phyloP scores from a whole-genome alignment of 148 eudicot genomes.

The Drosera capensis region DNA sequence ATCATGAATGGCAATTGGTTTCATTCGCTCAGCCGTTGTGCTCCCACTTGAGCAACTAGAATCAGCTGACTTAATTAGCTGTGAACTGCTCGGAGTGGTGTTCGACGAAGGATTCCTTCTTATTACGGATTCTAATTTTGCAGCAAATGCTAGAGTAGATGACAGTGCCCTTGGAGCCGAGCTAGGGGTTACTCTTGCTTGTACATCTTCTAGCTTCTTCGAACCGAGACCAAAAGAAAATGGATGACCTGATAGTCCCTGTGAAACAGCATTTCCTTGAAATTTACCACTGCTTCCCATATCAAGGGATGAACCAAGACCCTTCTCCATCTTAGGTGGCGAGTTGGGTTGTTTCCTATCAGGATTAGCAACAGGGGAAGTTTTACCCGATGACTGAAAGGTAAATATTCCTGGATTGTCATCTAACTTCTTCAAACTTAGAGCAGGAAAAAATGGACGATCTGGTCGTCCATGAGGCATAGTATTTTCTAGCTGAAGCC shows the following conservation, averaged over 20 bases:
- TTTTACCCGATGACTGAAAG: no score
- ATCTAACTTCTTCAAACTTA: no score
- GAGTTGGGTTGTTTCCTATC: no score
- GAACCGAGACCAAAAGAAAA: slow-evolving; percentile 7
- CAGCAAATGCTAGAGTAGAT: slow-evolving; percentile 60
- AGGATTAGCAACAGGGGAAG: no score
- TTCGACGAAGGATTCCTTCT: slow-evolving; percentile 14
- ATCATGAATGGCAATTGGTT: slow-evolving; percentile 19
- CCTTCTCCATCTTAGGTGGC: slow-evolving; percentile 4
- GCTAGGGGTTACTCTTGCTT: slow-evolving; percentile 9
- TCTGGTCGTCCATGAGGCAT: no score
- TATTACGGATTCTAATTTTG: slow-evolving; percentile 30
- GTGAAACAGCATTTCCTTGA: slow-evolving; percentile 8
- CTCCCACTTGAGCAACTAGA: slow-evolving; percentile 2
- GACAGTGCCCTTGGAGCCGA: slow-evolving; percentile 39
- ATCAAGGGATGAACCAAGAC: slow-evolving; percentile 10
- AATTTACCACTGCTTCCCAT: slow-evolving; percentile 6
- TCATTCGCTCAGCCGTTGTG: slow-evolving; percentile 8
- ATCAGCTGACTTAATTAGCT: not conserved
- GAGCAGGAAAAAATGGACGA: no score
- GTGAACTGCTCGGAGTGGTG: slow-evolving; percentile 4
- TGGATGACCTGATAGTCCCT: slow-evolving; percentile 6
- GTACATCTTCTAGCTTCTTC: slow-evolving; percentile 2
- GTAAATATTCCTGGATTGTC: no score
- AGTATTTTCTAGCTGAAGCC: no score